phyloP scores from a whole-genome alignment of 2,329 filamentous ascomycete genomes.

The Pleoardoris graminearum region DNA sequence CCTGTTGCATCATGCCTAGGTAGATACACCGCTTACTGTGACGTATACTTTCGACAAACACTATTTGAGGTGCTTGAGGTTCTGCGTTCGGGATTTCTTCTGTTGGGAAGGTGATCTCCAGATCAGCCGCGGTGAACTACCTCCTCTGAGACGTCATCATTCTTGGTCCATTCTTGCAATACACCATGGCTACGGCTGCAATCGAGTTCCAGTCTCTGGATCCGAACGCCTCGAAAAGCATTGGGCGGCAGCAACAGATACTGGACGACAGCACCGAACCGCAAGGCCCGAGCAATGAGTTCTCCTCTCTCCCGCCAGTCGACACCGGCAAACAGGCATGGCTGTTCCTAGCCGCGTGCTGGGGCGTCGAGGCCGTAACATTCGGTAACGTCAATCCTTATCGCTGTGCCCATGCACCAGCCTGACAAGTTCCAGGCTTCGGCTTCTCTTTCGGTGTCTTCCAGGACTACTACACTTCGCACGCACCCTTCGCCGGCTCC shows the following conservation, averaged over 20 bases:
- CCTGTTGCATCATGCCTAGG: not conserved
- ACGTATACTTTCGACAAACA: no score
- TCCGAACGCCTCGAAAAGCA: not conserved
- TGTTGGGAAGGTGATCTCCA: no score
- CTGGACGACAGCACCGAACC: not conserved
- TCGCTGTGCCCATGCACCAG: not conserved
- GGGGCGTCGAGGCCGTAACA: slow-evolving; percentile 50
- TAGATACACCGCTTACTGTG: no score
- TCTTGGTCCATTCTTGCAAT: not conserved
- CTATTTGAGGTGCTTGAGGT: no score
- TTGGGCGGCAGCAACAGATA: not conserved
- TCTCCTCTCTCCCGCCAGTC: slow-evolving; percentile 7
- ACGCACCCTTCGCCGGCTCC: slow-evolving; percentile 20
- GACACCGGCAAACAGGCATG: slow-evolving; percentile 12
- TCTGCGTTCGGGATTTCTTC: no score
- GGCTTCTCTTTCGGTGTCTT: slow-evolving; percentile 18
- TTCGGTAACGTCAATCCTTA: slow-evolving; percentile 33
- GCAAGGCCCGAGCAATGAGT: not conserved
- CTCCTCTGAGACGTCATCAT: not conserved
- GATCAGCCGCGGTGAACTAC: no score
- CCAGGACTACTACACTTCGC: slow-evolving; percentile 22
- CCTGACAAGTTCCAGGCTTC: slow-evolving; percentile 9
- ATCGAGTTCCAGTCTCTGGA: not conserved
- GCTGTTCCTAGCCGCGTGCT: slow-evolving; percentile 34
- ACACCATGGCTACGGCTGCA: not conserved